Evolutionary conservation across 805 yeast species (phyloP).

Genomic region (Starmerella stigmatis): DNA sequence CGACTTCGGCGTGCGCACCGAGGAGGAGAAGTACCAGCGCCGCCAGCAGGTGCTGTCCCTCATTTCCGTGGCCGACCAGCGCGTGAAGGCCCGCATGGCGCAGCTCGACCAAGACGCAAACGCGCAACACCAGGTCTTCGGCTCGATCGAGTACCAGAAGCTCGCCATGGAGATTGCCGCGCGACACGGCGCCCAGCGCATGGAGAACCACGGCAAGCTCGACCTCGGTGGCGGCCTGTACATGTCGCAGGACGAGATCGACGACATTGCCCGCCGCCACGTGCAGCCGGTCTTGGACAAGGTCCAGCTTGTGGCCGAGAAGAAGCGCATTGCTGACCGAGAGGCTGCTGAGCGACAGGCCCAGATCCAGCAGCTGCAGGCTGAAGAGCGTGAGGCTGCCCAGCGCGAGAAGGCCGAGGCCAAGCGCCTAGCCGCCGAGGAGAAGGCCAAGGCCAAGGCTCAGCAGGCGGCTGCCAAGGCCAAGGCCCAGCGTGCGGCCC

Average conservation of each 20-base stretch:
- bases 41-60: conserved; percentile 26
- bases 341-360: conserved; percentile 35
- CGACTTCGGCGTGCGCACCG: conserved; percentile 19
- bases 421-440: conserved; percentile 30
- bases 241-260: conserved; percentile 65
- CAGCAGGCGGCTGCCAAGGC: conserved; percentile 18
- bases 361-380: conserved; percentile 31
- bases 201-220: conserved; percentile 44
- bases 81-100: conserved; percentile 29
- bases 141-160: conserved; percentile 50
- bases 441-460: conserved; percentile 15
- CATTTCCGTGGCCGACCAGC: conserved; percentile 25
- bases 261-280: conserved; percentile 63
- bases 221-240: conserved; percentile 82
- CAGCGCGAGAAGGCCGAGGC: conserved; percentile 24
- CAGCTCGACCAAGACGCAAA: conserved; percentile 36
- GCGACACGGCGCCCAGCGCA: conserved; percentile 49
- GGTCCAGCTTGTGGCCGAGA: conserved; percentile 50
- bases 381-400: conserved; percentile 18
- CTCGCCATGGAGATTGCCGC: conserved; percentile 72
- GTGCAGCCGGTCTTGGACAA: conserved; percentile 77
- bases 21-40: conserved; percentile 24
- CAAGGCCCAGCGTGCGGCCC: conserved; percentile 20
- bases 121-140: conserved; percentile 32
- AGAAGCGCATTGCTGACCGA: conserved; percentile 52